Evolutionary conservation across 805 yeast species (phyloP).

Genomic region (Candida insectalens): DNA sequence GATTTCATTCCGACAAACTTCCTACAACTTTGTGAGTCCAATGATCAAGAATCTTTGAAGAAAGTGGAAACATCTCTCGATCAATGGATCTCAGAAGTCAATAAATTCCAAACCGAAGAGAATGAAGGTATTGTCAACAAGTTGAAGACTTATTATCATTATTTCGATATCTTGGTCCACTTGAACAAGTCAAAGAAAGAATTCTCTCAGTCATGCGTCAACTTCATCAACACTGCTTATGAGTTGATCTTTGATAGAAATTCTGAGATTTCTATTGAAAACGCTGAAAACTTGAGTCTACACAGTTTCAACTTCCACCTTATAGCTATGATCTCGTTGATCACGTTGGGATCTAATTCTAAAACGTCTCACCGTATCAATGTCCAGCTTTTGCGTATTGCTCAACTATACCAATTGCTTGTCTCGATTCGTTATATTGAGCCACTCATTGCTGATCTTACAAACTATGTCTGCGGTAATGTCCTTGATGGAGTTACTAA

Average conservation of each 20-base stretch:
- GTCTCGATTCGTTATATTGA: slow-evolving; percentile 15
- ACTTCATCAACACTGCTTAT: slow-evolving; percentile 14
- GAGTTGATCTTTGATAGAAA: slow-evolving; percentile 13
- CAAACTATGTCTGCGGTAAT: slow-evolving; percentile 12
- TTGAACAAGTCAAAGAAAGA: slow-evolving; percentile 10
- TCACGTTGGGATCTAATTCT: slow-evolving; percentile 7
- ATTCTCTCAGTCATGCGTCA: slow-evolving; percentile 11
- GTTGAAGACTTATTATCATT: slow-evolving; percentile 21
- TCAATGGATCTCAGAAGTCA: slow-evolving; percentile 17
- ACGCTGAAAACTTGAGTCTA: slow-evolving; percentile 17
- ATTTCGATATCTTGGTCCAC: slow-evolving; percentile 19
- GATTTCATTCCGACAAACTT: slow-evolving; percentile 23
- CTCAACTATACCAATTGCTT: slow-evolving; percentile 17
- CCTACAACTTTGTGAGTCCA: slow-evolving; percentile 10
- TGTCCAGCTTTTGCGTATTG: slow-evolving; percentile 10
- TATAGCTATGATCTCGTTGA: slow-evolving; percentile 17
- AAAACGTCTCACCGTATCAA: slow-evolving; percentile 4
- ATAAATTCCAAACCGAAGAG: slow-evolving; percentile 13
- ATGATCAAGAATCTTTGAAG: slow-evolving; percentile 8
- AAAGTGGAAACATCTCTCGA: slow-evolving; percentile 16
- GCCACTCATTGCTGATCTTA: slow-evolving; percentile 12
- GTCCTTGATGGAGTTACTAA: slow-evolving; percentile 5
- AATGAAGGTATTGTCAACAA: slow-evolving; percentile 16
- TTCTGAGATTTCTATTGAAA: slow-evolving; percentile 12
- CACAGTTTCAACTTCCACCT: slow-evolving; percentile 25